These are phyloP conservation scores for Naganishia cerealis DNA, from an alignment of 1,284 basidiomycete species.

Conservation along the genomic window DNA sequence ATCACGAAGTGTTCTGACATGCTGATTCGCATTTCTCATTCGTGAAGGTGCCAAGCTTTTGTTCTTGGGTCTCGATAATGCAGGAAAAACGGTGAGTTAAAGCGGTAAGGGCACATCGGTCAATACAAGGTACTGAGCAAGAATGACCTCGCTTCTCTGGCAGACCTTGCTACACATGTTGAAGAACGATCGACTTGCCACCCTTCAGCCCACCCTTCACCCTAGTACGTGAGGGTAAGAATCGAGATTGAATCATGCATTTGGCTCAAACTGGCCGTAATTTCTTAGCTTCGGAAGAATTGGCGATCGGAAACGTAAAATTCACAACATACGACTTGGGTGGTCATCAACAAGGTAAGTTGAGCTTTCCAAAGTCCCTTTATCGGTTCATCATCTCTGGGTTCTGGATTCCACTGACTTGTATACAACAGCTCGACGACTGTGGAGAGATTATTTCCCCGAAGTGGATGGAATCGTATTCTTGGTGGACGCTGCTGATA, in stretches of 20 bases:
- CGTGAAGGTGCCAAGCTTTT: constrained; percentile 83
- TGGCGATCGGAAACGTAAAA: constrained; percentile 97
- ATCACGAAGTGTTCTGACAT: not conserved
- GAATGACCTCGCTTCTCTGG: not conserved
- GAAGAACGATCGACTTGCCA: constrained; percentile 98
- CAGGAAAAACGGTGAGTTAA: constrained; percentile 85
- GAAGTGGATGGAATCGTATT: constrained; percentile 99
- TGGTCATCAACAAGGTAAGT: constrained; percentile 89
- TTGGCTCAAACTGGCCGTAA: constrained; percentile 2
- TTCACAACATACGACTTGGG: constrained; percentile 99
- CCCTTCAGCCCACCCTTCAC: constrained; percentile 95
- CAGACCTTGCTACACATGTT: constrained; percentile 99
- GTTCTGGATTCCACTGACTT: not conserved
- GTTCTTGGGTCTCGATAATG: constrained; percentile 97
- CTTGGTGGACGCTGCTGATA: constrained; percentile 94
- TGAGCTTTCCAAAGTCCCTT: constrained; percentile 13
- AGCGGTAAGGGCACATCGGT: not conserved
- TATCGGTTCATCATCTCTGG: not conserved
- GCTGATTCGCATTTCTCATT: not conserved
- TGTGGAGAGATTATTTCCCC: constrained; percentile 99
- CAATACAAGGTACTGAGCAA: not conserved
- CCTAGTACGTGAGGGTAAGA: constrained; percentile 69
- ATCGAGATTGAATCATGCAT: not conserved
- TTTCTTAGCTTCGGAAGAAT: constrained; percentile 85
- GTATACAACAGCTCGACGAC: constrained; percentile 72